Evolutionary conservation across 208 protist species (phyloP), one percentile per base, ranked within the genome.

Genomic region (Wallacemonas collosoma): DNA sequence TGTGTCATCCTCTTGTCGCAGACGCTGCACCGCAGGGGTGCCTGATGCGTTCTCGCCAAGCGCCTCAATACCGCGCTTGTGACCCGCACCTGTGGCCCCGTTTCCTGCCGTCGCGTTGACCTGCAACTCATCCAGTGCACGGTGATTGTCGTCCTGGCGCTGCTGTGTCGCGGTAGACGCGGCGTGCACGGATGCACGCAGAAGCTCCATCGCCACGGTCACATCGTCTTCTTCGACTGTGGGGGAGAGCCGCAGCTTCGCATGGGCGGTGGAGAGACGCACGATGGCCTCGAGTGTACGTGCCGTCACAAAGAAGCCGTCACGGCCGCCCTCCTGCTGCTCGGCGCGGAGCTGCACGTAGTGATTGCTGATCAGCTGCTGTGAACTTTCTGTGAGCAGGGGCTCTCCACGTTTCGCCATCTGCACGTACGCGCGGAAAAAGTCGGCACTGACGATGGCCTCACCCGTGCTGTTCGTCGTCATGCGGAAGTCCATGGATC

Each of bases 221-320:
- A 98, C 93, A 77, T 99, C 97, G 7, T 78, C 74, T 51, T 95
- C 82, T 53, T 91, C 86, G 39, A 98, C 92, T 26, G 82, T 80
- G 3, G 78, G 41, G 3, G 86, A 93, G n/a, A 99, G 86, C 1
- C 95, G 89, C 62, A 93, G 72, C 83, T 99, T 99, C 3, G 98
- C 98, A 71, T 98, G 87, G 0, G 98, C 98, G 44, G 95, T 98
- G 38, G 96, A 76, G 12, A 99, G 86, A 41, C 98, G 95, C 55
- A 99, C 98, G 44, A 99, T 85, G n/a, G 95, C 97, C 85, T 99
- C 98, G 47, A 99, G 87, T 8, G 98, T 98, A 83, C 98, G 91
- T 15, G 98, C 90, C 7, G 98, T 99, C 67, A 99, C 79, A 72
- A 89, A 94, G 71, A 97, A 93, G 17, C 89, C 89, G 56, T 93